Evolutionary conservation across 129 eudicot species (phyloP), one percentile per base, ranked within the genome.

Genomic region (Heracleum sosnowskyi): DNA sequence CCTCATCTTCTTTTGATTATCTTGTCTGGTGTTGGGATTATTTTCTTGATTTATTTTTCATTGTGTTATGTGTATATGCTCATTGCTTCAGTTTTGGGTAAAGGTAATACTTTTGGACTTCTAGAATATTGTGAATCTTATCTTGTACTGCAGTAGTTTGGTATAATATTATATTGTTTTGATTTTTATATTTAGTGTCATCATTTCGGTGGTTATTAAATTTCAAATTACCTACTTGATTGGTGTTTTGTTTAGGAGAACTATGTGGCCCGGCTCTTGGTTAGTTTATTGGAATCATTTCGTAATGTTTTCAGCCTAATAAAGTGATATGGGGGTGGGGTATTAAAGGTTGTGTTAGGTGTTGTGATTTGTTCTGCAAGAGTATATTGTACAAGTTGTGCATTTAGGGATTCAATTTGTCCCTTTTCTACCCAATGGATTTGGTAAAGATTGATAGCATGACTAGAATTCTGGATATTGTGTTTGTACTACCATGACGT

Each of bases 81-180:
- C 40, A 66, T 66, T 66, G 39, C 72, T 66, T 66, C 72, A 66
- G 39, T 66, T 31, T 66, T 29, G 72, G 72, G 72, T 66, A 66
- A 66, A 66, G 72, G 40, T 66, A 66, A 31, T 33, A 36, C 75
- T 83, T 79, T 34, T 31, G 18, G 79, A 66, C 72, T 66, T 66
- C 39, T 66, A 33, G 72, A 28, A 9, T 71, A 42, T 36, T 36
- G 18, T 41, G 34, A 12, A 34, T 11, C 60, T 82, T 62, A 37
- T 37, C 53, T 68, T 69, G 53, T 34, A n/a, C n/a, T n/a, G n/a
- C n/a, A 47, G 53, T 36, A 47, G 55, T 53, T 70, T 17, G 16
- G 47, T 7, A 16, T 13, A 7, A 70, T 49, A 18, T 70, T 66
- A 31, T 53, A 47, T 76, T 13, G 4, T 35, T 31, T n/a, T 51